Base-by-base conservation (phyloP, 2,329 filamentous ascomycete species). In the Monosporascus cannonballus region DNA sequence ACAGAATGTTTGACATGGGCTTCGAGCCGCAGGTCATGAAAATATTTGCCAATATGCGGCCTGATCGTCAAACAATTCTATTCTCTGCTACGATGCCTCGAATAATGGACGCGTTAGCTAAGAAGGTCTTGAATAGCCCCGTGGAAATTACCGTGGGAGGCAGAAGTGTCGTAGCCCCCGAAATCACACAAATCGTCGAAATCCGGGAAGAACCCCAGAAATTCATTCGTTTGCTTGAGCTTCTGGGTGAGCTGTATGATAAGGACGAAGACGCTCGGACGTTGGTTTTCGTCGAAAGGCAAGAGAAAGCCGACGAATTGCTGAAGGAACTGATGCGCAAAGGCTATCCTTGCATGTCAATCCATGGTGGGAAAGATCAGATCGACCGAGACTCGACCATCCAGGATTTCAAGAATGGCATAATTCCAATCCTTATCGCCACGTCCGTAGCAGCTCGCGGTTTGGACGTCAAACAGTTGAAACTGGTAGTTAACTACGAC, bases 1-100 rank as follows among this genome's bases (percentile, higher is more conserved):
- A 99, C 71, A 87, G 94, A 56, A 97, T 99, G 94, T 96, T 97
- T 67, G 94, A 99, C 69, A 97, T 99, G 94, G 94, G 94, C 15
- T 99, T 99, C 66, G 93, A 96, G 71, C 93, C 94, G 2, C 94
- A 99, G 69, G 92, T 99, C 51, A 94, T 94, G 84, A 96, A 96
- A 71, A 94, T 99, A 54, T 85, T 97, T 67, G 84, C 85, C 59
- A 96, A 94, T 64, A 88, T 96, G 68, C 86, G 94, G 47, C 92
- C 94, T 1, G 89, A 96, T 67, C 86, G 89, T 49, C 94, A 99
- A 68, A 96, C 91, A 0, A 91, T 97, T 49, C 79, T 97, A 24
- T 99, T 97, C 70, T 97, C 94, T 0, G 94, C 94, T 4, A 99
- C 94, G 0, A 96, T 97, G 77, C 94, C 94, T 20, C 85, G 88